Conservation (phyloP, 768 basidiomycete genomes). For the Boletus pseudopeckii region DNA sequence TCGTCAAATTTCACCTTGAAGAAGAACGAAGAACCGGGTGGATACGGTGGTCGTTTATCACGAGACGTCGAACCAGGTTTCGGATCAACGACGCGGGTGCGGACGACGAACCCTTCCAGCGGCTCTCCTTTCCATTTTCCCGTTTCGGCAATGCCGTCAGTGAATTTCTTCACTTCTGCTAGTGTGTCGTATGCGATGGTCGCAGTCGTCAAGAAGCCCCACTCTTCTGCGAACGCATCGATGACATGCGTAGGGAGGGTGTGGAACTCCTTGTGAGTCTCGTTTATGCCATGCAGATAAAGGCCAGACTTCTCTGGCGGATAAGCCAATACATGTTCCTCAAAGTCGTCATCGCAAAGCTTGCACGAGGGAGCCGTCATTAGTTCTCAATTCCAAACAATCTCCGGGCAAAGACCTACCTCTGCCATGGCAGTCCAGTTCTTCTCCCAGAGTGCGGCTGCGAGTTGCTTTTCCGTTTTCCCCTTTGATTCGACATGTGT, state of each 20-base stretch:
- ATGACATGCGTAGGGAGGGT: constrained; percentile 69
- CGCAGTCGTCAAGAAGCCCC: constrained; percentile 85
- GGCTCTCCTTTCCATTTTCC: constrained; percentile 83
- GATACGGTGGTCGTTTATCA: constrained; percentile 57
- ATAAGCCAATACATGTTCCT: constrained; percentile 92
- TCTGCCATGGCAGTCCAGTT: constrained; percentile 91
- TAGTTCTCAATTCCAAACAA: not conserved
- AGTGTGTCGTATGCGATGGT: constrained; percentile 55
- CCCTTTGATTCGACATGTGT: constrained; percentile 53
- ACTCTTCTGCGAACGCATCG: constrained; percentile 78
- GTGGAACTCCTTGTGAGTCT: constrained; percentile 58
- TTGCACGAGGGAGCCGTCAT: constrained; percentile 28
- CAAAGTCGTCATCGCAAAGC: constrained; percentile 97
- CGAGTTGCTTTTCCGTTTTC: constrained; percentile 72
- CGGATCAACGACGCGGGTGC: constrained; percentile 57
- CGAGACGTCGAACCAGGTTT: constrained; percentile 32
- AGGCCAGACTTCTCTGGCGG: constrained; percentile 80
- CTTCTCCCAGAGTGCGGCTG: constrained; percentile 68
- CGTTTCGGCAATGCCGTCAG: constrained; percentile 56
- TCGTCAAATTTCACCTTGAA: constrained; percentile 99
- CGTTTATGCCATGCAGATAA: constrained; percentile 90
- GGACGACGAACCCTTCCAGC: constrained; percentile 93
- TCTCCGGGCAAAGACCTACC: constrained; percentile 42
- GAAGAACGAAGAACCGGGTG: constrained; percentile 83
- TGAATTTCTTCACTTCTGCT: constrained; percentile 68